Conservation (phyloP, 306 rosid species). For the Bauhinia variegata region DNA sequence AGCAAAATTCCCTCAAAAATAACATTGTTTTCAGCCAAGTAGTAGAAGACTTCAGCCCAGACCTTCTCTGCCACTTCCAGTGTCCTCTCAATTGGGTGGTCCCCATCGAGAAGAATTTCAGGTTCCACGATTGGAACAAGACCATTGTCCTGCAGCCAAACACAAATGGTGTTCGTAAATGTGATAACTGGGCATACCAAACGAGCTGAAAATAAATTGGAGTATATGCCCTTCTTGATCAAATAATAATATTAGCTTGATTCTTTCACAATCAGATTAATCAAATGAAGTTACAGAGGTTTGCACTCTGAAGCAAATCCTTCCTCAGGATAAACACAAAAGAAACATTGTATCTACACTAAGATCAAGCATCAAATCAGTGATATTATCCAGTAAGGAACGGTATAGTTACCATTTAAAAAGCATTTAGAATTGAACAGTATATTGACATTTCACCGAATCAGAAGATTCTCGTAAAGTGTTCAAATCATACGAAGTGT, state of each 20-base stretch:
- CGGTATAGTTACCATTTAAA: conserved; percentile 5
- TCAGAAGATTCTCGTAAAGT: not conserved
- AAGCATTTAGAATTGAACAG: not conserved
- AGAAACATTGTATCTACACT: not conserved
- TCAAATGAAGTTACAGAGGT: not conserved
- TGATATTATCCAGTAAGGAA: not conserved
- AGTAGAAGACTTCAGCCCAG: conserved; percentile 95
- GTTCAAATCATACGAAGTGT: not conserved
- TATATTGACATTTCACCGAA: not conserved
- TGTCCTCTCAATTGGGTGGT: conserved; percentile 94
- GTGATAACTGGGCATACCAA: conserved; percentile 19
- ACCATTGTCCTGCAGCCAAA: conserved; percentile 79
- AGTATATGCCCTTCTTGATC: not conserved
- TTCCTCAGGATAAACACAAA: conserved; percentile 7
- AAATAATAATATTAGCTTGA: not conserved
- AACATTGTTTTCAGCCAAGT: conserved; percentile 93
- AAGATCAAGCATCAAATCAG: conserved; percentile 19
- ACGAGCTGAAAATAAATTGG: conserved; percentile 3
- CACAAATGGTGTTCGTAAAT: not conserved
- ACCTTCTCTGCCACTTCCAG: conserved; percentile 98
- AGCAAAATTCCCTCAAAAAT: conserved; percentile 94
- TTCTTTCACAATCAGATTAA: conserved; percentile 1
- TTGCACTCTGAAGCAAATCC: not conserved
- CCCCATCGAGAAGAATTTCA: conserved; percentile 98
- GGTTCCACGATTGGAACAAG: conserved; percentile 99